phyloP scores from a whole-genome alignment of 2,329 filamentous ascomycete genomes.

The Teratosphaeria gauchensis region DNA sequence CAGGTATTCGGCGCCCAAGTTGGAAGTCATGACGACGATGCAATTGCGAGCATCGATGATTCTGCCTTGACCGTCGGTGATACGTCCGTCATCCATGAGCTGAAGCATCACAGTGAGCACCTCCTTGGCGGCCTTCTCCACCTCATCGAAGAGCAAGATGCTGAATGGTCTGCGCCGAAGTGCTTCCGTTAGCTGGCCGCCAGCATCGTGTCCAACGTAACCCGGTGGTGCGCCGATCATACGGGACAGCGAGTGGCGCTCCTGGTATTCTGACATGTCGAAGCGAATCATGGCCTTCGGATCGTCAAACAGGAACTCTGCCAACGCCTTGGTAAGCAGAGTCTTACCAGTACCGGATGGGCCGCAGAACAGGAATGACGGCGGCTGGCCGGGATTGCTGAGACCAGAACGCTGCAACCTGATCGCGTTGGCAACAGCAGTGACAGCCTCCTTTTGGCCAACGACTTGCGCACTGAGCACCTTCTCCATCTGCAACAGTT shows the following conservation, averaged over 20 bases:
- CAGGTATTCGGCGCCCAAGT: conserved; percentile 91
- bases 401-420: conserved; percentile 90
- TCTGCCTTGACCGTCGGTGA: conserved; percentile 94
- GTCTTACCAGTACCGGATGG: conserved; percentile 98
- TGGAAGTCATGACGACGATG: conserved; percentile 98
- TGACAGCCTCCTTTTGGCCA: conserved; percentile 87
- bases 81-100: conserved; percentile 97
- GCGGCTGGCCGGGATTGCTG: conserved; percentile 89
- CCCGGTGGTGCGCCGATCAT: conserved; percentile 98
- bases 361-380: conserved; percentile 97
- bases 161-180: conserved; percentile 93
- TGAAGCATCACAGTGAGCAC: conserved; percentile 94
- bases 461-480: conserved; percentile 76
- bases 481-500: conserved; percentile 94
- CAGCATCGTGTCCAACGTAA: conserved; percentile 92
- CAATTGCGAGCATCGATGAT: conserved; percentile 94
- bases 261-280: conserved; percentile 99
- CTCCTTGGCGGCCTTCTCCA: conserved; percentile 98
- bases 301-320: conserved; percentile 97
- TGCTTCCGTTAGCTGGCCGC: conserved; percentile 89
- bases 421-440: conserved; percentile 90
- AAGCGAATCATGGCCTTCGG: conserved; percentile 96
- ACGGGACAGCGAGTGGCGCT: conserved; percentile 84
- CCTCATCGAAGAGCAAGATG: conserved; percentile 93
- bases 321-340: conserved; percentile 87